Conservation (phyloP, 2,329 filamentous ascomycete genomes). For the Claviceps sp. region DNA sequence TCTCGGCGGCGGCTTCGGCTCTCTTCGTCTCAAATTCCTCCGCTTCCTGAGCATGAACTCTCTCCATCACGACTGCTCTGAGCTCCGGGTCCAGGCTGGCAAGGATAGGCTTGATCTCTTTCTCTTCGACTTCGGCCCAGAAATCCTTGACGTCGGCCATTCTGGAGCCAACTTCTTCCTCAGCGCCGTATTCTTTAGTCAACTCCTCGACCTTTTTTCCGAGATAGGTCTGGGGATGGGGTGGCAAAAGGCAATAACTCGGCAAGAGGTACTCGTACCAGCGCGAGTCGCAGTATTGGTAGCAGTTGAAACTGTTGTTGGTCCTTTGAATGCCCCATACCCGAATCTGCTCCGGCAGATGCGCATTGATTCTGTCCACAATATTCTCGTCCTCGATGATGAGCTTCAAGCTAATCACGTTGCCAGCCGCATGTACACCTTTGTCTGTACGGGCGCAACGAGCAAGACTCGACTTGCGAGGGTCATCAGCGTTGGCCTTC, state of each 20-base stretch:
- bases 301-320: conserved; percentile 84
- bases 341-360: conserved; percentile 77
- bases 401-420: conserved; percentile 87
- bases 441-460: conserved; percentile 95
- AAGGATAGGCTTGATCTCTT: conserved; percentile 60
- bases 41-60: conserved; percentile 35
- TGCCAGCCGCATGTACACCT: conserved; percentile 90
- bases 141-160: conserved; percentile 70
- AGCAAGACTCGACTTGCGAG: conserved; percentile 88
- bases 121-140: conserved; percentile 73
- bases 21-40: conserved; percentile 10
- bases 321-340: conserved; percentile 90
- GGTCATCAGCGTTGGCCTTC: conserved; percentile 92
- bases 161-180: conserved; percentile 53
- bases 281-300: conserved; percentile 85
- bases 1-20: conserved; percentile 4
- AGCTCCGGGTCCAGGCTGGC: conserved; percentile 50
- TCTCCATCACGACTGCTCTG: conserved; percentile 47
- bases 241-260: conserved; percentile 81
- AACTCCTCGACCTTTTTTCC: conserved; percentile 71
- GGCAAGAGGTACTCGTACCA: conserved; percentile 98
- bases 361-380: conserved; percentile 79
- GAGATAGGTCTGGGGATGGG: conserved; percentile 76
- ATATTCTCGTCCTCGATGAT: conserved; percentile 87
- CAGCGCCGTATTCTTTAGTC: conserved; percentile 58